Evolutionary conservation across 2,329 filamentous ascomycete species (phyloP).

Genomic region (Phialophora verrucosa): DNA sequence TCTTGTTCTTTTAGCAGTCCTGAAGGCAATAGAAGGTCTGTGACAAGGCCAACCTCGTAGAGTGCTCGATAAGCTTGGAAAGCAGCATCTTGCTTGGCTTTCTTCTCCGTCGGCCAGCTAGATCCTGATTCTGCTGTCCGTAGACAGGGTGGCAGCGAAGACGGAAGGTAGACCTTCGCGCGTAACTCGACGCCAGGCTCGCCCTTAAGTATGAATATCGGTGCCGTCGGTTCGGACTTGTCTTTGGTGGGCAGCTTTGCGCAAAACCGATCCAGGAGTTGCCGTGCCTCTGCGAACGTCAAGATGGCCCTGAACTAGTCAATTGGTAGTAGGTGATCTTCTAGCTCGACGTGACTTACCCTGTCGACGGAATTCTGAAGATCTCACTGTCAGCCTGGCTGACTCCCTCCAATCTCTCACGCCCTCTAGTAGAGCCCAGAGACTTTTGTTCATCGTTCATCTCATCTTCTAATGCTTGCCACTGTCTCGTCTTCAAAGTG

Average conservation of each 20-base stretch:
- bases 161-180: constrained; percentile 73
- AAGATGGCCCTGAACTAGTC: constrained; percentile 64
- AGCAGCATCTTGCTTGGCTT: constrained; percentile 79
- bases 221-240: constrained; percentile 57
- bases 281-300: constrained; percentile 72
- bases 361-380: constrained; percentile 53
- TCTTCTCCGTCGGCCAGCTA: constrained; percentile 72
- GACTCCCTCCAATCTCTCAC: constrained; percentile 57
- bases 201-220: constrained; percentile 68
- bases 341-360: constrained; percentile 41
- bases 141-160: constrained; percentile 67
- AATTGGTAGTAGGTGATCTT: neutral
- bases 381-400: constrained; percentile 48
- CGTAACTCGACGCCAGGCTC: constrained; percentile 34
- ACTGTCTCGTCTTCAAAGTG: constrained; percentile 54
- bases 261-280: constrained; percentile 86
- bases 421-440: constrained; percentile 41
- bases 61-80: constrained; percentile 78
- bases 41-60: constrained; percentile 73
- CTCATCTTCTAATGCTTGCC: constrained; percentile 70
- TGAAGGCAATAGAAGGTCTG: constrained; percentile 75
- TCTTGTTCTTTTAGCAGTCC: constrained; percentile 35
- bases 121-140: constrained; percentile 59
- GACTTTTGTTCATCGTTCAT: constrained; percentile 70
- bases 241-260: constrained; percentile 58